phyloP scores from a whole-genome alignment of 1,139 yeast genomes.

The Zygosaccharomyces pseudobailii region DNA sequence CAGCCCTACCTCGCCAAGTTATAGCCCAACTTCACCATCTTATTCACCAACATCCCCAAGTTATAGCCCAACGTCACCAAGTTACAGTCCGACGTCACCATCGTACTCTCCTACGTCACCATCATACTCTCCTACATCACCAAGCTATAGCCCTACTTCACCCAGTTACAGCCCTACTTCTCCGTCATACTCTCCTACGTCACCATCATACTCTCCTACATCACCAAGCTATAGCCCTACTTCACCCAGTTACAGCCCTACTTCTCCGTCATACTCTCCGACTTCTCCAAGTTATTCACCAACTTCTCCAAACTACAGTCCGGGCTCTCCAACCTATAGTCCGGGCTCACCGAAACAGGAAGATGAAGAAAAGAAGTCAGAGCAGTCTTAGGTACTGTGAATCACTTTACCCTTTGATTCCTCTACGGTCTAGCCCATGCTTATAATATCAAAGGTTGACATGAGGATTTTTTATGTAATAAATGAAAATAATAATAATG shows the following conservation, averaged over 20 bases:
- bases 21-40: constrained; percentile 56
- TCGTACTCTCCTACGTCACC: constrained; percentile 49
- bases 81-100: constrained; percentile 62
- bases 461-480: constrained; percentile 4
- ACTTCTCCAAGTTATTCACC: constrained; percentile 60
- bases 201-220: too few species aligned
- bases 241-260: too few species aligned
- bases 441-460: constrained; percentile 1
- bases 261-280: too few species aligned
- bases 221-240: too few species aligned
- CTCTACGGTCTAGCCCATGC: not conserved
- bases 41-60: constrained; percentile 57
- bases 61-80: constrained; percentile 58
- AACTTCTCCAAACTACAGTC: constrained; percentile 55
- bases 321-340: constrained; percentile 53
- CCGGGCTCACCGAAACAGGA: constrained; percentile 43
- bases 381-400: not conserved
- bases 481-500: constrained; percentile 1
- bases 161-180: constrained; percentile 54
- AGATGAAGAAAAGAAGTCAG: constrained; percentile 9
- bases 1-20: constrained; percentile 58
- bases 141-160: constrained; percentile 54
- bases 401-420: not conserved
- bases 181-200: constrained; percentile 50
- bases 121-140: constrained; percentile 51